Base-by-base conservation (phyloP, 352 stramenopile genomes). In the Blastocystis hominis region DNA sequence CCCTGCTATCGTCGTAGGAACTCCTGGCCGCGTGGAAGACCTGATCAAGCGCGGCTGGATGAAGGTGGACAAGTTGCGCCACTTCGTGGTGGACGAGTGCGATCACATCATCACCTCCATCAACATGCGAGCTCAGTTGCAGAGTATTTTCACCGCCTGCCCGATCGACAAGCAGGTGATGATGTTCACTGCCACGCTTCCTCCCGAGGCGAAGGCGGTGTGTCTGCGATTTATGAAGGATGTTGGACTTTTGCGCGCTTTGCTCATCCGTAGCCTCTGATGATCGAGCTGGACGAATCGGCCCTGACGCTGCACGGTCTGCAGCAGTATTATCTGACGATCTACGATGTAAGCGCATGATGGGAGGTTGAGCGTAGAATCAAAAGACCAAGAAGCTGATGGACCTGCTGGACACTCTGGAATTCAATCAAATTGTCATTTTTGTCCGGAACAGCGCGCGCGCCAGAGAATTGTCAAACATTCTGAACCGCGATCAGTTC, bases 341-440 rank as follows among this genome's bases (percentile, higher is more conserved):
- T 99, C 40, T 93, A 96, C 46, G 96, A 99, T 90, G 94, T 95
- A 36, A 13, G 72, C 38, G 30, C 36, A 38, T 20, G 4, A 30
- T n/a, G 20, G 10, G 4, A 17, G 2, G 36, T 34, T 84, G 34
- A 69, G 6, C 17, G 17, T 61, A 84, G 72, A 84, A 47, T 7
- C 96, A 99, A 90, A 99, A 99, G 94, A 99, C 98, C 90, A 93
- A 95, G 88, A 99, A 99, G 93, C 91, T 99, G 62, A 98, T 98
- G 90, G 95, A 99, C 88, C 92, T 99, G 89, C 91, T 99, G 61
- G 97, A 99, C 92, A 95, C 95, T 15, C 92, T 99, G 30, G 96
- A 99, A 90, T 99, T 99, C 92, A 99, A 99, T 91, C 97, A 99
- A 91, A 95, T 98, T 79, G 95, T 98, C 75, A 97, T 98, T 89